phyloP scores from a whole-genome alignment of 345 rosid genomes.

The Pseudoturritis turrita region DNA sequence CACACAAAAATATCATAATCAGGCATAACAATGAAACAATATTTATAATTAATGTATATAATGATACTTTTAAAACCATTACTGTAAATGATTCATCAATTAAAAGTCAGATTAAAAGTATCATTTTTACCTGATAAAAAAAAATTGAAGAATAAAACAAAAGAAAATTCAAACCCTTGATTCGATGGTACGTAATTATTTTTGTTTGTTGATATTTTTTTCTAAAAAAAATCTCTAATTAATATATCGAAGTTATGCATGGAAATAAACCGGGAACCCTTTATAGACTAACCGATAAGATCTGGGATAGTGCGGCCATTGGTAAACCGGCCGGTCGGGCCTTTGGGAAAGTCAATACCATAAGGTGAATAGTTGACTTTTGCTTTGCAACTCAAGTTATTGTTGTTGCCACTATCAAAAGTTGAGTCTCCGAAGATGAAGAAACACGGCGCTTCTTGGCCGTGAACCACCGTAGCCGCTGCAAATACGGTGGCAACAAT shows the following conservation, averaged over 20 bases:
- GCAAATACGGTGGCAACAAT: background rate
- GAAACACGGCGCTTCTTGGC: conserved; percentile 48
- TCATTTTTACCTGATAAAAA: too few species aligned
- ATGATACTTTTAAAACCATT: too few species aligned
- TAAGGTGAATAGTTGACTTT: conserved; percentile 50
- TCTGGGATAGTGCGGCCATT: conserved; percentile 49
- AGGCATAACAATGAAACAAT: background rate
- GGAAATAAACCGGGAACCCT: background rate
- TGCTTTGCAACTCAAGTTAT: conserved; percentile 35
- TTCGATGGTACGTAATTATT: background rate
- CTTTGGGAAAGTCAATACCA: conserved; percentile 48
- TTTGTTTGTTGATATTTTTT: background rate
- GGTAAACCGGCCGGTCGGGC: conserved; percentile 62
- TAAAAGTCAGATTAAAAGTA: too few species aligned
- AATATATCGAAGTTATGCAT: background rate
- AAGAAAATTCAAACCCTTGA: too few species aligned
- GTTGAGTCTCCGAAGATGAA: conserved; percentile 60
- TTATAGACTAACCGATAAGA: conserved; percentile 36
- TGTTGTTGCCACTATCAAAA: conserved; percentile 56
- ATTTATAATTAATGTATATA: too few species aligned
- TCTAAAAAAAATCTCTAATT: background rate
- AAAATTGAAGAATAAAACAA: too few species aligned
- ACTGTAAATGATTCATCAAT: too few species aligned
- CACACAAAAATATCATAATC: background rate
- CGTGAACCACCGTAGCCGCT: conserved; percentile 17